Evolutionary conservation across 352 stramenopile species (phyloP).

Genomic region (Pythium rishiriense): DNA sequence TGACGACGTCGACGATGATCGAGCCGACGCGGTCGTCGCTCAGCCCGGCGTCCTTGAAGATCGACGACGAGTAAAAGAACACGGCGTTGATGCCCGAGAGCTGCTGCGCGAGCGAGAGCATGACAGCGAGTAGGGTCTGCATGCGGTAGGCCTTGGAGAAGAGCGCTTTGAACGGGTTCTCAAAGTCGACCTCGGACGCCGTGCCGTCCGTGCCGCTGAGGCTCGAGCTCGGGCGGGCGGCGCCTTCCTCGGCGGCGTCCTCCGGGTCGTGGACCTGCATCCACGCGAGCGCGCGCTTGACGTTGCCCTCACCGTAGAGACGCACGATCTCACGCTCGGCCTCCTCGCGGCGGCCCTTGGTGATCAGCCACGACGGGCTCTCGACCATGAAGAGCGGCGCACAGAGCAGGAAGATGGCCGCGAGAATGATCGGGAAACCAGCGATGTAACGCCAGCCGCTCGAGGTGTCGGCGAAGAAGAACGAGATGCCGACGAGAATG

Average conservation of each 20-base stretch:
- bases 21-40: constrained; percentile 51
- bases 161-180: constrained; percentile 14
- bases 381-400: constrained; percentile 26
- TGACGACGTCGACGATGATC: constrained; percentile 53
- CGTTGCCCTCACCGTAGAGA: constrained; percentile 28
- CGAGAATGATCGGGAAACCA: constrained; percentile 50
- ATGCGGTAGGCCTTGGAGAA: constrained; percentile 28
- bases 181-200: constrained; percentile 1
- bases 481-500: constrained; percentile 43
- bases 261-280: constrained; percentile 15
- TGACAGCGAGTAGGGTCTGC: constrained; percentile 54
- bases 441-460: constrained; percentile 55
- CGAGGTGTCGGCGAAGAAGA: constrained; percentile 51
- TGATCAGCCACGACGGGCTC: constrained; percentile 36
- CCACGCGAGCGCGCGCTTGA: constrained; percentile 22
- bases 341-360: constrained; percentile 24
- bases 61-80: constrained; percentile 67
- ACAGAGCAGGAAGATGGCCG: constrained; percentile 42
- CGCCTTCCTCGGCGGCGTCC: constrained; percentile 11
- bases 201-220: neutral
- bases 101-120: constrained; percentile 43
- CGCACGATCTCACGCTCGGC: constrained; percentile 24
- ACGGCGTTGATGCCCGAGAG: constrained; percentile 69
- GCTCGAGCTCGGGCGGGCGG: constrained; percentile 2
- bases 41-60: constrained; percentile 62